Percentiles rank a stretch among this genome's conserved stretches.
These are phyloP conservation scores for Leucosporidium yakuticum DNA, from an alignment of 768 basidiomycete genomes.

Conservation along the genomic window DNA sequence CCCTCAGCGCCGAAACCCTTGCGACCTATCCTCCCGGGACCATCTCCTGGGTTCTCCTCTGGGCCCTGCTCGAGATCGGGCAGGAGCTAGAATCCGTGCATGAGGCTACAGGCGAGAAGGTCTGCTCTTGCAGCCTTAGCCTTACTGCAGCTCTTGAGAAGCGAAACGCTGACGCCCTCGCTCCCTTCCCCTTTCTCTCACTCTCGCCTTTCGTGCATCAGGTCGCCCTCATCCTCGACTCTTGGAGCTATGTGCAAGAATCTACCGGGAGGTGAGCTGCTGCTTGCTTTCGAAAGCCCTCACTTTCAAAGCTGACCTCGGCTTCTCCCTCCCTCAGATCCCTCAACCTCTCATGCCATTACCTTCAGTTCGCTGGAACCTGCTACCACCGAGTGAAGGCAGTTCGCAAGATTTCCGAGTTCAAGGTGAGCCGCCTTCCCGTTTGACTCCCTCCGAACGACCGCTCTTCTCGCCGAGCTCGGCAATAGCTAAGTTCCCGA, in stretches of 20 bases:
- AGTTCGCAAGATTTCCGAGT: constrained; percentile 5
- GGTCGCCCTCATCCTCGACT: constrained; percentile 3
- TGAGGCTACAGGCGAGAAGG: constrained; percentile 4
- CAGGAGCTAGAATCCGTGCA: constrained; percentile 1
- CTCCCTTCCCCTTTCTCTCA: too few relatives aligned
- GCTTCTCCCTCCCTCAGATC: not conserved
- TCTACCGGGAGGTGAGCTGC: not conserved
- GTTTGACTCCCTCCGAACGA: not conserved
- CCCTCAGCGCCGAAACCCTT: not conserved
- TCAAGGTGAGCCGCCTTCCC: not conserved
- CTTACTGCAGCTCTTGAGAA: too few relatives aligned
- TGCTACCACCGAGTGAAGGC: not conserved
- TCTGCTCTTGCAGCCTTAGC: not conserved
- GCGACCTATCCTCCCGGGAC: not conserved
- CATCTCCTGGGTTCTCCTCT: not conserved
- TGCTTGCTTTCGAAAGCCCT: too few relatives aligned
- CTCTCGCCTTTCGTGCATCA: not conserved
- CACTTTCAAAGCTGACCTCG: too few relatives aligned
- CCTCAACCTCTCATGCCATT: not conserved
- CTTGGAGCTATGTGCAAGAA: constrained; percentile 5
- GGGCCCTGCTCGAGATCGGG: not conserved
- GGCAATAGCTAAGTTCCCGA: too few relatives aligned
- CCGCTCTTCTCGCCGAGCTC: too few relatives aligned
- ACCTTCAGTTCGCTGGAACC: not conserved
- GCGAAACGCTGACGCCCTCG: too few relatives aligned